phyloP scores from a whole-genome alignment of 2,329 filamentous ascomycete species.

The Lizonia empirigonia region DNA sequence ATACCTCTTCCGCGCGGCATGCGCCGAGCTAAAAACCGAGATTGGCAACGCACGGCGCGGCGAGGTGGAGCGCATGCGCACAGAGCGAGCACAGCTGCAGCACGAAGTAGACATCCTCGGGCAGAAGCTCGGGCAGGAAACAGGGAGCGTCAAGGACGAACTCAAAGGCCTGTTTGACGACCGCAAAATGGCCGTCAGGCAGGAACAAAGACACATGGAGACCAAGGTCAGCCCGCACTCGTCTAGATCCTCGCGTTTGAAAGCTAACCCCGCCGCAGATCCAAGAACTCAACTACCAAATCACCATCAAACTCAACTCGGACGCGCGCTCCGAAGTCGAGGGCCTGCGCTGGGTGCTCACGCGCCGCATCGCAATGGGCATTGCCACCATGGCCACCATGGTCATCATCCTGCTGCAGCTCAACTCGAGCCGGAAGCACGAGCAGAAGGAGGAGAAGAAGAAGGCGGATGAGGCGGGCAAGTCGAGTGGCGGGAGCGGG shows the following conservation, averaged over 20 bases:
- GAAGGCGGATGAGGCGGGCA: slow-evolving; percentile 35
- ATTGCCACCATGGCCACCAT: slow-evolving; percentile 33
- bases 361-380: slow-evolving; percentile 64
- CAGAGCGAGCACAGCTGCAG: slow-evolving; percentile 83
- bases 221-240: too few species aligned
- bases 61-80: slow-evolving; percentile 79
- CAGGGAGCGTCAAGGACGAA: slow-evolving; percentile 81
- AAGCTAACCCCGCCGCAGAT: slow-evolving; percentile 64
- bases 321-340: slow-evolving; percentile 93
- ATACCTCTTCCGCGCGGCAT: slow-evolving; percentile 93
- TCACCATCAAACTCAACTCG: slow-evolving; percentile 85
- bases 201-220: slow-evolving; percentile 85
- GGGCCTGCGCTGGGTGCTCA: slow-evolving; percentile 83
- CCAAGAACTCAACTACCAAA: slow-evolving; percentile 95
- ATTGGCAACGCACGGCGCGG: slow-evolving; percentile 77
- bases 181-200: slow-evolving; percentile 86
- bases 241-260: too few species aligned
- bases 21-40: slow-evolving; percentile 87
- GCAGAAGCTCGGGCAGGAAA: slow-evolving; percentile 84
- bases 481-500: background rate
- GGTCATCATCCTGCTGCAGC: slow-evolving; percentile 13
- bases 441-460: slow-evolving; percentile 49
- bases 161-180: slow-evolving; percentile 97
- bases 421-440: slow-evolving; percentile 29
- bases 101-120: slow-evolving; percentile 93